These are phyloP conservation scores for Camelina hispida DNA, from an alignment of 345 rosid species.

Conservation along the genomic window DNA sequence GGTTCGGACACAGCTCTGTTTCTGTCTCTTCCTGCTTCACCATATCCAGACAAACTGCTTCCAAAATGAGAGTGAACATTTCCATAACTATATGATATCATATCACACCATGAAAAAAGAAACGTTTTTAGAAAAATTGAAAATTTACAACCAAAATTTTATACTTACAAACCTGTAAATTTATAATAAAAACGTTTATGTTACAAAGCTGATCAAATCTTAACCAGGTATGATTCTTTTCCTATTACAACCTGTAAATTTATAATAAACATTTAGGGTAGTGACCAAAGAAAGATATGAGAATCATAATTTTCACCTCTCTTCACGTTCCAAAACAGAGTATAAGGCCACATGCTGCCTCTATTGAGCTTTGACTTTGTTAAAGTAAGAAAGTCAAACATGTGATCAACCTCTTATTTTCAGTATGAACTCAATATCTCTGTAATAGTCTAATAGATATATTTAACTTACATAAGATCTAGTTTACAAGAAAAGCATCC, in stretches of 20 bases:
- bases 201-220: conserved; percentile 26
- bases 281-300: conserved; percentile 28
- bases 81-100: conserved; percentile 36
- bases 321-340: conserved; percentile 47
- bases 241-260: conserved; percentile 33
- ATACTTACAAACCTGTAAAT: too few relatives aligned
- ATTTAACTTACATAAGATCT: background rate
- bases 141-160: conserved; percentile 5
- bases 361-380: conserved; percentile 35
- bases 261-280: conserved; percentile 14
- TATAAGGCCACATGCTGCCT: conserved; percentile 42
- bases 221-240: conserved; percentile 21
- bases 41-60: conserved; percentile 36
- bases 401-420: conserved; percentile 39
- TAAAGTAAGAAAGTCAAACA: conserved; percentile 34
- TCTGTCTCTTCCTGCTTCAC: conserved; percentile 25
- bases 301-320: conserved; percentile 39
- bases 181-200: background rate
- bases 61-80: conserved; percentile 29
- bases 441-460: background rate
- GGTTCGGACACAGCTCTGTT: conserved; percentile 24
- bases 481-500: conserved; percentile 36
- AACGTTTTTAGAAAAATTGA: background rate
- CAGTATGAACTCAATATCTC: conserved; percentile 22
- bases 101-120: conserved; percentile 25